phyloP scores from a whole-genome alignment of 768 basidiomycete genomes.

The Termitomyces sp. region DNA sequence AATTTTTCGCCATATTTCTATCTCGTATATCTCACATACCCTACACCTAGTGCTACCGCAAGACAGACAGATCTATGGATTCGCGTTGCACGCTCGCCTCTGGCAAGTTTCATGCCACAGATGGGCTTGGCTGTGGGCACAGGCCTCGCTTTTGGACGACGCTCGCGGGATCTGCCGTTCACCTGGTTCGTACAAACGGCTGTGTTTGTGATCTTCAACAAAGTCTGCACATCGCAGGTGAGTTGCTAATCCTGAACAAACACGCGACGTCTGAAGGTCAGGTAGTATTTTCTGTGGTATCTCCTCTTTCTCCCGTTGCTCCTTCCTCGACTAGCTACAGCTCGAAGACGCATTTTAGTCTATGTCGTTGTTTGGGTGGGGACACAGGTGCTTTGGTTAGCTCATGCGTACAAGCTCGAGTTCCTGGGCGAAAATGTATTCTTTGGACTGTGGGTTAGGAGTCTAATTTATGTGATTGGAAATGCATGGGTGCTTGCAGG shows the following conservation, averaged over 20 bases:
- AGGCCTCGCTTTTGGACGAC: constrained; percentile 66
- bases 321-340: constrained; percentile 58
- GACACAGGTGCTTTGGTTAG: constrained; percentile 84
- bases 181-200: constrained; percentile 91
- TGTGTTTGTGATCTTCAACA: constrained; percentile 93
- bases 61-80: constrained; percentile 25
- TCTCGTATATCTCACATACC: constrained; percentile 84
- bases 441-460: constrained; percentile 69
- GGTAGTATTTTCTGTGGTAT: constrained; percentile 96
- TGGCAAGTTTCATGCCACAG: constrained; percentile 82
- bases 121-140: constrained; percentile 63
- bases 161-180: constrained; percentile 58
- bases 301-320: constrained; percentile 82
- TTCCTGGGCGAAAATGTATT: constrained; percentile 77
- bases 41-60: constrained; percentile 23
- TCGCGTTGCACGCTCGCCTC: constrained; percentile 56
- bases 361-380: constrained; percentile 63
- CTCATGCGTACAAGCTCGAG: constrained; percentile 87
- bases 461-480: constrained; percentile 66
- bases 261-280: background rate
- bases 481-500: constrained; percentile 77
- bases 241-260: constrained; percentile 4
- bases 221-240: constrained; percentile 97
- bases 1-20: constrained; percentile 99
- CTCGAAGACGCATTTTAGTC: constrained; percentile 30